phyloP scores from a whole-genome alignment of 1,284 basidiomycete species.

The Heterobasidion parviporum region DNA sequence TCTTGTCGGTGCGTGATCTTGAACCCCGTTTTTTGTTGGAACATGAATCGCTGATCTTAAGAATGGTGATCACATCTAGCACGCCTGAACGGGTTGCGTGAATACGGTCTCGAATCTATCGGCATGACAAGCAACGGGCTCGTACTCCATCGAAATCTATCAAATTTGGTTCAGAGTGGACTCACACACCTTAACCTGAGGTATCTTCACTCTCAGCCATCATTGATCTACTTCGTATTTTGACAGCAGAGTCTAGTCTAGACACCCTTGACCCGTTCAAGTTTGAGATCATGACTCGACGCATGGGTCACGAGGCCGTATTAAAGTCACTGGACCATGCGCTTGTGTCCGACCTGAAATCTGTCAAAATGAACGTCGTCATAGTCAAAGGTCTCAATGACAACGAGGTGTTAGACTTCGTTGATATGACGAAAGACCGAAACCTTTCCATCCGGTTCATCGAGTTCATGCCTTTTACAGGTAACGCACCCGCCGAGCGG shows the following conservation, averaged over 20 bases:
- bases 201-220: conserved; percentile 24
- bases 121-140: conserved; percentile 87
- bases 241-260: conserved; percentile 36
- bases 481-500: conserved; percentile 23
- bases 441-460: conserved; percentile 77
- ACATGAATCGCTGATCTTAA: background rate
- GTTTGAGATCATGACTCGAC: conserved; percentile 80
- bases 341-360: conserved; percentile 40
- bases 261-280: conserved; percentile 85
- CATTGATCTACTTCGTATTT: background rate
- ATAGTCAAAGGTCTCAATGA: conserved; percentile 78
- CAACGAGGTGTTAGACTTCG: conserved; percentile 69
- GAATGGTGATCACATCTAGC: conserved; percentile 25
- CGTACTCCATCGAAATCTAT: conserved; percentile 63
- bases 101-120: conserved; percentile 63
- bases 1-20: conserved; percentile 49
- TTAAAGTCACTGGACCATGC: conserved; percentile 62
- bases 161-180: conserved; percentile 60
- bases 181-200: conserved; percentile 81
- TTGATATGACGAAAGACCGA: conserved; percentile 62
- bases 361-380: conserved; percentile 81
- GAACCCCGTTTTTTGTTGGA: background rate
- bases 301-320: conserved; percentile 69
- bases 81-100: conserved; percentile 45
- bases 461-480: conserved; percentile 91